Conservation (phyloP, 495 filamentous ascomycete species). For the Neurospora sp. region DNA sequence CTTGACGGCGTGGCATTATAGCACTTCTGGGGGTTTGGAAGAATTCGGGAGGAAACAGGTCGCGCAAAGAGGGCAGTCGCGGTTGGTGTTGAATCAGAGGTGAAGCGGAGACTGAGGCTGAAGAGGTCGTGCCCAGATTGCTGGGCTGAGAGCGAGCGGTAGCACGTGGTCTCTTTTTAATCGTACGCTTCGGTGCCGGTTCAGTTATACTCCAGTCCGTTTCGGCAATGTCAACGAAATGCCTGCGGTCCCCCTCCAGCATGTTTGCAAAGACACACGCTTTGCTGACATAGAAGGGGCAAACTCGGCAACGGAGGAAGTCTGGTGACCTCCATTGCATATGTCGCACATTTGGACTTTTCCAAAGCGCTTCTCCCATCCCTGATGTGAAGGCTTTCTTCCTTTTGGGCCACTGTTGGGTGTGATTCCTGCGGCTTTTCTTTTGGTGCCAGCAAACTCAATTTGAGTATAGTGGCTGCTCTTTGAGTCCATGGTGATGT, state of each 20-base stretch:
- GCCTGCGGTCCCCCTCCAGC: conserved; percentile 3
- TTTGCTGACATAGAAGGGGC: conserved; percentile 12
- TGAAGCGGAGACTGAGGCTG: background rate
- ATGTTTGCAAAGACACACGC: conserved; percentile 1
- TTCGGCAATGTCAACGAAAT: conserved; percentile 9
- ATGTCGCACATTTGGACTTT: conserved; percentile 18
- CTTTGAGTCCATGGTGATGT: background rate
- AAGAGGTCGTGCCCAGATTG: background rate
- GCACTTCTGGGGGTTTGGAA: background rate
- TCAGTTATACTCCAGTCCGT: conserved; percentile 2
- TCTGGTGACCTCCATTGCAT: conserved; percentile 13
- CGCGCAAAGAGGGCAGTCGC: background rate
- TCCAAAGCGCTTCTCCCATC: conserved; percentile 1
- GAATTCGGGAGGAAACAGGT: background rate
- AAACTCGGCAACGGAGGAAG: conserved; percentile 1
- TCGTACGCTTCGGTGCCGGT: background rate
- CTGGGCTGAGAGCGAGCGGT: background rate
- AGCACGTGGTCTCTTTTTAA: background rate
- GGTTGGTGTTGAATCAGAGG: background rate
- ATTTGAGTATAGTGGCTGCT: background rate
- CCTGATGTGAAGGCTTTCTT: background rate
- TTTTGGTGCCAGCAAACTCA: background rate
- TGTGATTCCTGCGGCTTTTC: background rate
- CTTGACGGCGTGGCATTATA: background rate
- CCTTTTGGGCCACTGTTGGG: background rate